Conservation (phyloP, 2,329 filamentous ascomycete genomes). For the Knoxdaviesia proteae region DNA sequence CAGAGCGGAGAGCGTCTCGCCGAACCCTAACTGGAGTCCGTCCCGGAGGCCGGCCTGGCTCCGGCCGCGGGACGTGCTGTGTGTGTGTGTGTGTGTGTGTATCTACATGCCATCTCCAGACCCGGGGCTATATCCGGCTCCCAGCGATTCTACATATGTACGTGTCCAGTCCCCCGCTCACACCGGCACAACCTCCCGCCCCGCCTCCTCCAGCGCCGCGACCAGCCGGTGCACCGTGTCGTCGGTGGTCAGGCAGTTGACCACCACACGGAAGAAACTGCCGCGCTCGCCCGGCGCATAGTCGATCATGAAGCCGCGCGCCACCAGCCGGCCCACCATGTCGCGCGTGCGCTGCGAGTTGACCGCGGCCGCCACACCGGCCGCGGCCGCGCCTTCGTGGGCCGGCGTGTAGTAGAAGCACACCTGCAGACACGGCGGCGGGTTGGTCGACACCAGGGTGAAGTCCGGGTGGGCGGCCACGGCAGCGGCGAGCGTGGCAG, state of each 20-base stretch:
- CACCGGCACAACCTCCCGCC: slow-evolving; percentile 8
- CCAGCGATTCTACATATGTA: too few species aligned
- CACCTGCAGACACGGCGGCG: slow-evolving; percentile 76
- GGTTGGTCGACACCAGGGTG: slow-evolving; percentile 49
- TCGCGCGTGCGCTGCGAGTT: slow-evolving; percentile 28
- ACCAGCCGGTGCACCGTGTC: slow-evolving; percentile 32
- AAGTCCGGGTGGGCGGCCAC: slow-evolving; percentile 39
- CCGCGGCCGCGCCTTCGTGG: slow-evolving; percentile 7
- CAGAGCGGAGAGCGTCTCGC: too few species aligned
- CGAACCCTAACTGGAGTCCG: too few species aligned
- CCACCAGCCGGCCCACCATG: slow-evolving; percentile 26
- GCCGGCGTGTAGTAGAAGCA: slow-evolving; percentile 69
- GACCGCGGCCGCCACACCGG: slow-evolving; percentile 15
- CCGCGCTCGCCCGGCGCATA: slow-evolving; percentile 35
- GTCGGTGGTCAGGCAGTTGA: slow-evolving; percentile 32
- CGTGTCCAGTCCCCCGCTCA: too few species aligned
- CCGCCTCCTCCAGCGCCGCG: slow-evolving; percentile 28
- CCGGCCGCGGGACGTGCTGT: too few species aligned
- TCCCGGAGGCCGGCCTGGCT: too few species aligned
- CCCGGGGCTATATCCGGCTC: too few species aligned
- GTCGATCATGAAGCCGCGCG: slow-evolving; percentile 37
- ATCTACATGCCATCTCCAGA: too few species aligned
- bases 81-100: too few species aligned
- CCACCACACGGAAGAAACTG: slow-evolving; percentile 37
- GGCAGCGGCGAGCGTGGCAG: slow-evolving; percentile 42